Base-by-base conservation (phyloP, 2,329 filamentous ascomycete species). In the Clarireedia paspali region DNA sequence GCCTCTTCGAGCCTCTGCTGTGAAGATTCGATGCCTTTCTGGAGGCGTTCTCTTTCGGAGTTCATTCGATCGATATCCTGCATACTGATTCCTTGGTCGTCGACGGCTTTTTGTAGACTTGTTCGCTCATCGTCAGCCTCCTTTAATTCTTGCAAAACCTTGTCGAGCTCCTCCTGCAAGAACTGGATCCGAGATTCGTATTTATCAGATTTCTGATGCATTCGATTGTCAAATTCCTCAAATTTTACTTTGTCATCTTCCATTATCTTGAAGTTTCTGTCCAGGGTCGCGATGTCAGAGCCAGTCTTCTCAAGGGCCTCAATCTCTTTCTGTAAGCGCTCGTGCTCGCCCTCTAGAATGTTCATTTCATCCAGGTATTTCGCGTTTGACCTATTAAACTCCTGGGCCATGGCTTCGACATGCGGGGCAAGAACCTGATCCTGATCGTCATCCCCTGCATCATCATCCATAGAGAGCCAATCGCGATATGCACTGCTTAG, bases 51-150 rank as follows among this genome's bases (percentile, higher is more conserved):
- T 53, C 91, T 85, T 71, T 99, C 94, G 38, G 89, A 86, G 64
- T 91, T 96, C 92, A 99, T 96, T 71, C 94, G 90, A 78, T 99
- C 94, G 68, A 99, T 97, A 79, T 99, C 94, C 73, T 94, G 88
- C 73, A 96, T 95, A 66, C 91, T 95, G 70, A 99, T 91, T 2
- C 94, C 94, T 68, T 95, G 90, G 64, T 87, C 85, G 71, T 97
- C 94, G 27, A 99, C 91, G 30, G 88, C 85, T 57, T 87, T 84
- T 70, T 97, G 92, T 9, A 99, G 78, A 30, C 80, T 79, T 44
- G 83, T 75, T 59, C 90, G 84, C 70, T 99, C 94, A 15, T 88
- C 84, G 62, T 97, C 91, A 0, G 87, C 88, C 64, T 89, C 87
- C 57, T 82, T 79, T 36, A 95, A 75, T 65, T 96, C 91, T 7